Base-by-base conservation (phyloP, 2,329 filamentous ascomycete genomes). In the Pseudopithomyces maydicus region DNA sequence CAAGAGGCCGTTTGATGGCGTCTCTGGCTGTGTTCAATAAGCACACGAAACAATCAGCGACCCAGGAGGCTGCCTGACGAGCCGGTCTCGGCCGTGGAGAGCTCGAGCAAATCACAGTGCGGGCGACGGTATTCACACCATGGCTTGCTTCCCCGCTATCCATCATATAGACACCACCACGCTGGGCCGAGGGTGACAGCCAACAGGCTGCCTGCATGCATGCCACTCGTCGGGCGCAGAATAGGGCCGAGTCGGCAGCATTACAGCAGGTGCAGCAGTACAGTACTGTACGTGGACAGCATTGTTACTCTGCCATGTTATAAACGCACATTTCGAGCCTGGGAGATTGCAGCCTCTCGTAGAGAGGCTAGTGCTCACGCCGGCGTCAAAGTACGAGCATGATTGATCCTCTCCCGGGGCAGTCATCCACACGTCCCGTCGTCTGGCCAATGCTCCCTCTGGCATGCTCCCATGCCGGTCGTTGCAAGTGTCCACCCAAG, bases 301-400 rank as follows among this genome's bases (percentile, higher is more conserved):
- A 29, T 29, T 4, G 26, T 29, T 29, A 29, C 58, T 57, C 59
- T 51, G 64, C 58, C 63, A 65, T 56, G 62, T 67, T 66, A 66
- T 64, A 64, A 66, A 64, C 38, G n/a, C n/a, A 38, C 20, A 41
- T 45, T 6, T 59, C 61, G 52, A 38, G 33, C 49, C 65, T 59
- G 61, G 66, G 65, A 67, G 62, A 70, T 70, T 65, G 64, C 63
- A 64, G 59, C 63, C 58, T 67, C 57, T 39, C 57, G 56, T 55
- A 58, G 57, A 58, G 57, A 54, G 63, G 57, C 66, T 72, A 74
- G 71, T 68, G 70, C 65, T 69, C 66, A 70, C 65, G 61, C 63
- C 65, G 65, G 66, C 62, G 60, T 56, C 64, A 61, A 59, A 63
- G 62, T 66, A 64, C 62, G 60, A 73, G 66, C 69, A 69, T 63